Evolutionary conservation across 2,329 filamentous ascomycete genomes (phyloP), one percentile per base, ranked within the genome.

Genomic region (Colletotrichum theobromicola): DNA sequence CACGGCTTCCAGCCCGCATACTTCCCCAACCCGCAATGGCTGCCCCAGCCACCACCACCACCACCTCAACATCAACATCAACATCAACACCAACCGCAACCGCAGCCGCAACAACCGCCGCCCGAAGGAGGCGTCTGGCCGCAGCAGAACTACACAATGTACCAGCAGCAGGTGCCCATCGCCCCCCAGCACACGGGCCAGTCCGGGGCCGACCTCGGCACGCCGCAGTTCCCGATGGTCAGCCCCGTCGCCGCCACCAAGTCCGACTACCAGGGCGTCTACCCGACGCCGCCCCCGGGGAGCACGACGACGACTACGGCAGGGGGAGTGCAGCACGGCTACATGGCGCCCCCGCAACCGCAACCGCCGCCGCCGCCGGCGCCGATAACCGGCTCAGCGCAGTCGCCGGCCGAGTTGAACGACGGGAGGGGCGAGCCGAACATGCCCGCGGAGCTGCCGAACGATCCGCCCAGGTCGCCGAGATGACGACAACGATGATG

Each of bases 131-230:
- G 68, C 13, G 72, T 74, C 26, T 73, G 72, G 72, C 76, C 76
- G 4, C 66, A 72, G 24, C 76, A 77, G 65, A 73, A 72, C 28
- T 77, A 77, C 69, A 62, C 55, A 53, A 75, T 76, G 72, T 77
- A 77, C 63, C 72, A 75, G 67, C 76, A 77, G 7, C 76, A 76
- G 60, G 76, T 77, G 5, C 76, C 75, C n/a, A 75, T 77, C 58
- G 76, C 75, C 8, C 57, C 76, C 1, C 75, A 77, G 13, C 75
- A 75, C 53, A 77, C 76, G 6, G 76, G 76, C 10, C 76, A 76
- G 57, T 63, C 73, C 5, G 60, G 68, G 18, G 58, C 32, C 53
- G 64, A 67, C 28, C 53, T 71, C 24, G 74, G 76, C 24, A 68
- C 76, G 32, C 76, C 76, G 3, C 76, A 76, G 53, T 77, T 74